Base-by-base conservation (phyloP, 208 protist genomes). In the Acanthamoeba healyi region DNA sequence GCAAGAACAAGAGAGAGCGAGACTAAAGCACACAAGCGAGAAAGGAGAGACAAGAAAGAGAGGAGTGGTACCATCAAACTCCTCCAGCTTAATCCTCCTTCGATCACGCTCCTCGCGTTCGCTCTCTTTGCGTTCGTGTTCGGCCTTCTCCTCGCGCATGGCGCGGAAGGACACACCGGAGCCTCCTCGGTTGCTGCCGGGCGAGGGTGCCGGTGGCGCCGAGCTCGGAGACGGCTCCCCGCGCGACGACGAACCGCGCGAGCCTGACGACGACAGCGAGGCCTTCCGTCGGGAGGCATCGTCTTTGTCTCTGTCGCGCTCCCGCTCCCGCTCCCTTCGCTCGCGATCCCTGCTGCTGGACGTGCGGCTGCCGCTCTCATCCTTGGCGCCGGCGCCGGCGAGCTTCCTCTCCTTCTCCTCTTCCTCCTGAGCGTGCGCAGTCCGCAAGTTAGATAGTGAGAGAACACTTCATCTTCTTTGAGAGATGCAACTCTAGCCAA, bases 131-230 rank as follows among this genome's bases (percentile, higher is more conserved):
- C 67, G 29, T 77, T 77, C 67, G 36, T 44, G 38, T 17, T 77
- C 67, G n/a, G 34, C 34, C 67, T 77, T 77, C 19, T 77, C 67
- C 38, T 77, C 67, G 38, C 67, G 67, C n/a, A 77, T 38, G 67
- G 67, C 67, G 7, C 67, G 67, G 38, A 77, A 77, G 36, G 67
- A 77, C 38, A 77, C 38, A 36, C 67, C 36, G 29, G 67, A 77
- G 29, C 58, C 58, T 22, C 29, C 63, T 26, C 26, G 17, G 19
- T 36, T 44, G 67, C 67, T 44, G 1, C 67, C 26, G 5, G 19
- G 26, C 38, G 67, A 77, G 12, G 67, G 29, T 6, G 19, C 32
- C 14, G 67, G 4, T 36, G 26, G 9, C 15, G 29, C 29, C 54
- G 54, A 61, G 54, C 54, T 22, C 17, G 54, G 15, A 7, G 63